A percentile compares a stretch with the other conserved stretches of the same genome.
phyloP scores from a whole-genome alignment of 495 filamentous ascomycete species.

The Aspergillus leporis region DNA sequence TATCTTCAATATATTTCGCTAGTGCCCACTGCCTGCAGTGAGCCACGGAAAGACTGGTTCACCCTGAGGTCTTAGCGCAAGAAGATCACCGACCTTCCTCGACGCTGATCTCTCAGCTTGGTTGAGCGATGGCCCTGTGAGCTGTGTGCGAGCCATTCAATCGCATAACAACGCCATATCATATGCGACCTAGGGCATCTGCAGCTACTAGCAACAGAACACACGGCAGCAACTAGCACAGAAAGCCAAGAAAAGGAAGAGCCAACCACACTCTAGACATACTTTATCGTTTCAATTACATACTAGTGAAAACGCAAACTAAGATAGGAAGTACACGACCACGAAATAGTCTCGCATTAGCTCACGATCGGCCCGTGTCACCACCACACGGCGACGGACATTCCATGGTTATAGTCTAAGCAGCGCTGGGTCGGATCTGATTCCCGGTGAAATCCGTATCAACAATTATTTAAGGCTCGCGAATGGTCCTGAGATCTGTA shows the following conservation, averaged over 20 bases:
- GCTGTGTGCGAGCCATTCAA: not conserved
- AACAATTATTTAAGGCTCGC: not conserved
- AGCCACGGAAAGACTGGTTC: not conserved
- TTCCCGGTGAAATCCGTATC: not conserved
- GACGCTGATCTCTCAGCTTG: not conserved
- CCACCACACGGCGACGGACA: not conserved
- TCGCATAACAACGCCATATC: not conserved
- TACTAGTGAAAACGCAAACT: not conserved
- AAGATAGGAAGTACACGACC: not conserved
- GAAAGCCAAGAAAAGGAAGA: constrained; percentile 1
- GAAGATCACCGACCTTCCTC: not conserved
- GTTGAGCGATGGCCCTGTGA: not conserved
- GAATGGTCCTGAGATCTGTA: not conserved
- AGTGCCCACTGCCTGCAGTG: not conserved
- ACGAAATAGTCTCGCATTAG: constrained; percentile 2
- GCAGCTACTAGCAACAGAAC: not conserved
- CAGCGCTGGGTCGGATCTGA: not conserved
- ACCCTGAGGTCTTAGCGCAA: not conserved
- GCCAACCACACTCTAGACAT: not conserved
- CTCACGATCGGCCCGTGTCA: not conserved
- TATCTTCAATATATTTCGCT: not conserved
- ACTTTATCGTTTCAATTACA: not conserved
- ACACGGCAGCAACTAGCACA: not conserved
- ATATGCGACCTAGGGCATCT: not conserved
- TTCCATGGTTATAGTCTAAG: constrained; percentile 1